phyloP scores from a whole-genome alignment of 116 monocot species.

The Iris pallida region DNA sequence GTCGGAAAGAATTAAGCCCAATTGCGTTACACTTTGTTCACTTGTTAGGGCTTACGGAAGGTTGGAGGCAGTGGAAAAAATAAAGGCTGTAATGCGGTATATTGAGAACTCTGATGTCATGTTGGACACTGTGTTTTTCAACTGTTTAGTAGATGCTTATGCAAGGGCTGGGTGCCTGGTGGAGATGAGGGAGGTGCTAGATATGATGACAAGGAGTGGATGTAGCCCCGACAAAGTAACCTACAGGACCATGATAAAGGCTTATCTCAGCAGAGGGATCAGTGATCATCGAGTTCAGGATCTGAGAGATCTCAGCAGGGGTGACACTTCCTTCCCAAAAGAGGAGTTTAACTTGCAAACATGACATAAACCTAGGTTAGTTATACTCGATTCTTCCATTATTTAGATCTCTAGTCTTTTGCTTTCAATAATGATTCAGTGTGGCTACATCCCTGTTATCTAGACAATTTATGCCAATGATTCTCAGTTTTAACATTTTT shows the following conservation, averaged over 20 bases:
- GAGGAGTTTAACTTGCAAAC: conserved; percentile 5
- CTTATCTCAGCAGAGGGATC: conserved; percentile 67
- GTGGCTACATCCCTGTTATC: too few species aligned
- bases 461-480: too few species aligned
- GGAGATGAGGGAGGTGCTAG: conserved; percentile 85
- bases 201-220: conserved; percentile 69
- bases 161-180: conserved; percentile 68
- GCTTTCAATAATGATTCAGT: too few species aligned
- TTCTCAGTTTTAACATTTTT: too few species aligned
- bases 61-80: conserved; percentile 47
- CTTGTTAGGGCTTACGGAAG: conserved; percentile 86
- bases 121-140: conserved; percentile 78
- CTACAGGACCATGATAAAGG: conserved; percentile 81
- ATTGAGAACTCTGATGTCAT: conserved; percentile 75
- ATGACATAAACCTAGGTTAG: not conserved
- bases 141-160: conserved; percentile 92
- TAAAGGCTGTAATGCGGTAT: conserved; percentile 60
- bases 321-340: not conserved
- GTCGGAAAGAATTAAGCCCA: conserved; percentile 81
- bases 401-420: too few species aligned
- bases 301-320: conserved; percentile 20
- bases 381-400: too few species aligned
- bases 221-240: conserved; percentile 83
- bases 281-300: conserved; percentile 51
- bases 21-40: conserved; percentile 86